Percentiles rank a stretch among this genome's conserved stretches.
These are phyloP conservation scores for Aegilops speltoides DNA, from an alignment of 176 grass and related monocot genomes.

Conservation along the genomic window DNA sequence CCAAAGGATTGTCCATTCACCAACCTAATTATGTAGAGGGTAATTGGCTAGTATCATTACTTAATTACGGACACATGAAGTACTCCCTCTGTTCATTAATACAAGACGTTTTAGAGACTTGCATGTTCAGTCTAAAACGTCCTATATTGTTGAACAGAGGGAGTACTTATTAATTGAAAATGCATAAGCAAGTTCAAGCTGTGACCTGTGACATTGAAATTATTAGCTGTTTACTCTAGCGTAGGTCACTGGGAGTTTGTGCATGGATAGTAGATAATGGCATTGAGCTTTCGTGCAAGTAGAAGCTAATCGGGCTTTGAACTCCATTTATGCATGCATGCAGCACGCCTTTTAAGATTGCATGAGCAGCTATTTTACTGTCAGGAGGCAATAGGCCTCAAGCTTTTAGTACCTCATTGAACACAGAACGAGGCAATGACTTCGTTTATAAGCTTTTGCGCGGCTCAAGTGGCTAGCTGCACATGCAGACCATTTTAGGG, in stretches of 20 bases:
- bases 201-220: background rate
- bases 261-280: background rate
- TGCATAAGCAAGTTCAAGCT: background rate
- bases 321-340: background rate
- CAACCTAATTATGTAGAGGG: background rate
- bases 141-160: too few species aligned
- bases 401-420: background rate
- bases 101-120: too few species aligned
- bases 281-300: background rate
- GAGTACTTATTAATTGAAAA: background rate
- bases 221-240: background rate
- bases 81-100: background rate
- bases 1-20: background rate
- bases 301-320: background rate
- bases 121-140: too few species aligned
- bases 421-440: background rate
- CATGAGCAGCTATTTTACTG: background rate
- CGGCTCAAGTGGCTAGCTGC: background rate
- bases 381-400: background rate
- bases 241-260: background rate
- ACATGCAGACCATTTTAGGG: background rate
- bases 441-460: background rate
- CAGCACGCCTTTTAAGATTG: background rate
- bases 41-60: background rate
- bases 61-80: background rate